phyloP scores from a whole-genome alignment of 2,329 filamentous ascomycete genomes.

The Graphium sp. region DNA sequence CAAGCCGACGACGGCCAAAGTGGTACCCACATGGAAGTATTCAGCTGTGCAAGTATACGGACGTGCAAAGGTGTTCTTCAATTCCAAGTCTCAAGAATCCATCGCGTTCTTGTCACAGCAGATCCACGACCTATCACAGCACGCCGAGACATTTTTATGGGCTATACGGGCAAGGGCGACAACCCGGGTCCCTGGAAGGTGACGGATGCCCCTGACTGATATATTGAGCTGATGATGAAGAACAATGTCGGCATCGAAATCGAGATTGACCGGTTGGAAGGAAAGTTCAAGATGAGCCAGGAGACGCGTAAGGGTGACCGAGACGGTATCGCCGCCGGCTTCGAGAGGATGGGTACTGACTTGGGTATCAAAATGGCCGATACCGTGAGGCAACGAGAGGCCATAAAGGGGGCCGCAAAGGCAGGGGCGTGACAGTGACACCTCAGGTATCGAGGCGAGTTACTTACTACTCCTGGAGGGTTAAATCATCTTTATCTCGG shows the following conservation, averaged over 20 bases:
- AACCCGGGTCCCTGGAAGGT: conserved; percentile 33
- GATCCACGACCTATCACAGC: conserved; percentile 30
- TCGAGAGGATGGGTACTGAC: conserved; percentile 13
- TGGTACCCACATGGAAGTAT: conserved; percentile 59
- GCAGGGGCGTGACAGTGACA: no score
- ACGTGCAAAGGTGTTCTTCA: conserved; percentile 31
- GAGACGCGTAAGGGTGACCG: conserved; percentile 34
- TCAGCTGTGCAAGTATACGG: conserved; percentile 48
- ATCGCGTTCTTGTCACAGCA: conserved; percentile 29
- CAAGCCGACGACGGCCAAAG: conserved; percentile 46
- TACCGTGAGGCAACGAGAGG: neutral
- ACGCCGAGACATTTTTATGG: conserved; percentile 43
- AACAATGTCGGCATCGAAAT: conserved; percentile 46
- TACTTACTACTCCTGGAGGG: no score
- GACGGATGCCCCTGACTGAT: conserved; percentile 35
- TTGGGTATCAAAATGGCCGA: neutral
- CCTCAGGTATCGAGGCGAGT: no score
- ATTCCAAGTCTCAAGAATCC: conserved; percentile 26
- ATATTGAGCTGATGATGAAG: conserved; percentile 39
- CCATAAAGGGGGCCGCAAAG: no score
- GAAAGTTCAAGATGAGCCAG: conserved; percentile 54
- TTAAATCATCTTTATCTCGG: no score
- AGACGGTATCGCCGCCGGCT: conserved; percentile 39
- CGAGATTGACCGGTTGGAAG: conserved; percentile 31
- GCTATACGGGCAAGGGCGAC: conserved; percentile 22